phyloP scores from a whole-genome alignment of 805 yeast species.

The Monosporozyma siamensis region DNA sequence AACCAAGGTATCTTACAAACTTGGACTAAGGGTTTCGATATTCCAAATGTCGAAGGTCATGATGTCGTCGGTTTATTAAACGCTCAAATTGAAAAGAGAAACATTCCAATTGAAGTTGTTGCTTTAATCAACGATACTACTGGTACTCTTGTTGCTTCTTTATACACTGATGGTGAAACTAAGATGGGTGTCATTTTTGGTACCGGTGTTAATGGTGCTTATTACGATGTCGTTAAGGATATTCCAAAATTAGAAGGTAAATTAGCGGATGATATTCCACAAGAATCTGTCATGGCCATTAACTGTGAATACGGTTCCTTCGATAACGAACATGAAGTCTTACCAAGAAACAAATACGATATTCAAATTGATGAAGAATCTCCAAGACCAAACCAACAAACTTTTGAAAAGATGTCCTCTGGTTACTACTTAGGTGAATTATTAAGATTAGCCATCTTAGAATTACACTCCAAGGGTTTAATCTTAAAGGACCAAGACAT shows the following conservation, averaged over 20 bases:
- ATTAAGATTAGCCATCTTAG: slow-evolving; percentile 69
- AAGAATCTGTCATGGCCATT: slow-evolving; percentile 77
- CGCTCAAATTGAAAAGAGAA: slow-evolving; percentile 50
- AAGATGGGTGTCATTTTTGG: slow-evolving; percentile 95
- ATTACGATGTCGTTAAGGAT: slow-evolving; percentile 64
- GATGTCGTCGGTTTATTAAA: slow-evolving; percentile 92
- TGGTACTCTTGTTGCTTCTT: slow-evolving; percentile 92
- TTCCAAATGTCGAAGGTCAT: slow-evolving; percentile 84
- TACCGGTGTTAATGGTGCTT: slow-evolving; percentile 96
- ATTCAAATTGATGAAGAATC: slow-evolving; percentile 68
- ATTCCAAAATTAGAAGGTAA: slow-evolving; percentile 77
- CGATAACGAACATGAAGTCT: slow-evolving; percentile 74
- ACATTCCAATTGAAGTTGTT: slow-evolving; percentile 75
- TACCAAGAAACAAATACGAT: slow-evolving; percentile 90
- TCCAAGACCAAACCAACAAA: slow-evolving; percentile 94
- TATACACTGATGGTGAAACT: slow-evolving; percentile 80
- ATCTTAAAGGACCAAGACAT: slow-evolving; percentile 66
- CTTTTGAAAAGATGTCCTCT: slow-evolving; percentile 94
- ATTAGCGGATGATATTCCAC: slow-evolving; percentile 52
- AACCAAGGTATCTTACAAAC: slow-evolving; percentile 81
- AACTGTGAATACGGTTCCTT: slow-evolving; percentile 98
- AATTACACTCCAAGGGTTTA: slow-evolving; percentile 52
- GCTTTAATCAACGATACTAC: slow-evolving; percentile 96
- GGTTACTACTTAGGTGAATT: slow-evolving; percentile 95
- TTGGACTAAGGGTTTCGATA: slow-evolving; percentile 98